Evolutionary conservation across 208 protist genomes (phyloP).

Genomic region (Leishmania tarentolae): DNA sequence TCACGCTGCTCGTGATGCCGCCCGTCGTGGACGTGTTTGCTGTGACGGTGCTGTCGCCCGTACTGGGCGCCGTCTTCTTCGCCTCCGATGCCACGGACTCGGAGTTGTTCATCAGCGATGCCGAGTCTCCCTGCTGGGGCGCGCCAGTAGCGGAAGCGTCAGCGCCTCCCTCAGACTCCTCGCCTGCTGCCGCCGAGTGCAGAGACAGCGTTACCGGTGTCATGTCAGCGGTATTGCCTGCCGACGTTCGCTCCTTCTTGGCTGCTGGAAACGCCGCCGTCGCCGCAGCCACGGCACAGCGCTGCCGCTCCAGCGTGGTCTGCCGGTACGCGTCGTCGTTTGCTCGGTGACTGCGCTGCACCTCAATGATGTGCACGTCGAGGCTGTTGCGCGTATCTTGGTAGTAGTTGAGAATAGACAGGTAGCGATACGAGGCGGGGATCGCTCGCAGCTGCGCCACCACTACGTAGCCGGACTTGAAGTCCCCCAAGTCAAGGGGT

Average conservation of each 20-base stretch:
- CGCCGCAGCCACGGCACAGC: slow-evolving; percentile 5
- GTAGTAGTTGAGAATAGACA: slow-evolving; percentile 45
- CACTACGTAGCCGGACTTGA: slow-evolving; percentile 37
- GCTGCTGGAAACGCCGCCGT: background rate
- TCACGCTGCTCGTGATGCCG: background rate
- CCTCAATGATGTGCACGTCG: slow-evolving; percentile 48
- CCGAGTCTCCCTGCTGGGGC: background rate
- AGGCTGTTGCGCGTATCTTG: slow-evolving; percentile 28
- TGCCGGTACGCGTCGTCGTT: slow-evolving; percentile 35
- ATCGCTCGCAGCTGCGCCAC: slow-evolving; percentile 57
- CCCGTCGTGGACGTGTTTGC: background rate
- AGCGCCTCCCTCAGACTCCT: background rate
- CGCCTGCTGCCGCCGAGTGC: background rate
- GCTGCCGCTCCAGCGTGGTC: slow-evolving; percentile 26
- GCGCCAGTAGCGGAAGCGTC: background rate
- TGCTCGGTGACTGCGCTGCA: slow-evolving; percentile 28
- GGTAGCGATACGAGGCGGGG: slow-evolving; percentile 35
- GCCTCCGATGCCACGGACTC: background rate
- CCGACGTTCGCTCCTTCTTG: background rate
- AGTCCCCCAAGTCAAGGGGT: slow-evolving; percentile 32
- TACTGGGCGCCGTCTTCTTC: background rate
- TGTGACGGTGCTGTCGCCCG: background rate
- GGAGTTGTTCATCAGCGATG: background rate
- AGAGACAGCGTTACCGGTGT: background rate
- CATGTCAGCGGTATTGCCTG: background rate